Percentiles rank a stretch among this genome's conserved stretches.
phyloP scores from a whole-genome alignment of 2,329 filamentous ascomycete genomes.

The Trichoderma guizhouense region DNA sequence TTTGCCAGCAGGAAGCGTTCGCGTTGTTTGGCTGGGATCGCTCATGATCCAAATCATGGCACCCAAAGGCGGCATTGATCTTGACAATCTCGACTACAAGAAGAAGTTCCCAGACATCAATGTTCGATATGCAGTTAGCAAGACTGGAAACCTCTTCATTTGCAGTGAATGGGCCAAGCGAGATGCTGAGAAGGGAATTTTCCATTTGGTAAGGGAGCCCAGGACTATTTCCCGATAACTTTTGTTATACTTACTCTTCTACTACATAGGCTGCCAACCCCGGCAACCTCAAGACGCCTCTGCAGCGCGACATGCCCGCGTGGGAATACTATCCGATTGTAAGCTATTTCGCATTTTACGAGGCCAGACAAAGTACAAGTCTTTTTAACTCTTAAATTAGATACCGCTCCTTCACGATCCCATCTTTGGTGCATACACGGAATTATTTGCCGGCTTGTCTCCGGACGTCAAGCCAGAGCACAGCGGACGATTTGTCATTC shows the following conservation, averaged over 20 bases:
- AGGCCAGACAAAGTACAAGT: background rate
- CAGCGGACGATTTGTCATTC: conserved; percentile 13
- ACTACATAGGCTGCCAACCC: conserved; percentile 30
- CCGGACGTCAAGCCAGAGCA: conserved; percentile 38
- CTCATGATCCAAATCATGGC: conserved; percentile 15
- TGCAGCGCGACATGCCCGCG: conserved; percentile 21
- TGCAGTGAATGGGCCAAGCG: conserved; percentile 15
- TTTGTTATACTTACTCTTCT: background rate
- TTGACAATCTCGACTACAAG: conserved; percentile 26
- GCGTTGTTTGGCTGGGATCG: conserved; percentile 25
- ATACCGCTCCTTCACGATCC: conserved; percentile 26
- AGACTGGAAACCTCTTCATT: conserved; percentile 13
- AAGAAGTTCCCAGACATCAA: background rate
- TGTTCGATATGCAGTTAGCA: conserved; percentile 8
- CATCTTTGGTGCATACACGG: conserved; percentile 45
- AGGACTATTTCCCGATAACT: background rate
- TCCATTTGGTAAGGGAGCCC: conserved; percentile 9
- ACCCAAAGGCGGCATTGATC: conserved; percentile 21
- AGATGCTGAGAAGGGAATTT: conserved; percentile 19
- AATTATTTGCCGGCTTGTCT: conserved; percentile 45
- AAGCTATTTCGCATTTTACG: background rate
- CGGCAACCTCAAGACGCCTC: conserved; percentile 35
- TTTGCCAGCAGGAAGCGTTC: conserved; percentile 18
- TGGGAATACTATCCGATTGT: background rate
- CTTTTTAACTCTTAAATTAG: background rate